A percentile compares a stretch with the other conserved stretches of the same genome.
Conservation (phyloP, 2,329 filamentous ascomycete genomes). For the Raffaelea albimanens region DNA sequence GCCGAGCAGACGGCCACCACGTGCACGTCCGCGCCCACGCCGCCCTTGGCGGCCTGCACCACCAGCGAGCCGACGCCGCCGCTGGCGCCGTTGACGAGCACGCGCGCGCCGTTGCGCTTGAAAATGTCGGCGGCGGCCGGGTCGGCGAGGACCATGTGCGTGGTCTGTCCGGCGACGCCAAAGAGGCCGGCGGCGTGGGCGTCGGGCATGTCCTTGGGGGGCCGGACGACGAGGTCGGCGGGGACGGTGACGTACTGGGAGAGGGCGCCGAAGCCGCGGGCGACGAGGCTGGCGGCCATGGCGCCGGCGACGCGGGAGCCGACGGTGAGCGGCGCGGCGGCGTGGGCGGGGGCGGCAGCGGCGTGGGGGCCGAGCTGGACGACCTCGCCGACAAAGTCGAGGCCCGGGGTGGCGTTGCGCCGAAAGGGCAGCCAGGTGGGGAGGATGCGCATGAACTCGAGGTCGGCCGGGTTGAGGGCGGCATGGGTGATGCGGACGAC, state of each 20-base stretch:
- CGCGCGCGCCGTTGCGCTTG: slow-evolving; percentile 22
- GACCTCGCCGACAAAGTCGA: slow-evolving; percentile 25
- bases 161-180: slow-evolving; percentile 25
- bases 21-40: slow-evolving; percentile 23
- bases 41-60: slow-evolving; percentile 34
- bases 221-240: slow-evolving; percentile 17
- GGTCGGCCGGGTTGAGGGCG: slow-evolving; percentile 27
- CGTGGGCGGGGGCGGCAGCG: not conserved
- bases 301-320: slow-evolving; percentile 22
- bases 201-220: slow-evolving; percentile 12
- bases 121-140: slow-evolving; percentile 10
- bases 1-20: slow-evolving; percentile 39
- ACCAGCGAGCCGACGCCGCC: slow-evolving; percentile 38
- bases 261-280: slow-evolving; percentile 22
- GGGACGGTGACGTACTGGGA: slow-evolving; percentile 25
- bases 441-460: slow-evolving; percentile 21
- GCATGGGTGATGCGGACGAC: slow-evolving; percentile 23
- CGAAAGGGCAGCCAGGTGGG: slow-evolving; percentile 22
- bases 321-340: slow-evolving; percentile 9
- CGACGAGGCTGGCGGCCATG: slow-evolving; percentile 17
- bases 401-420: slow-evolving; percentile 18
- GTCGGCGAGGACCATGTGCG: slow-evolving; percentile 17
- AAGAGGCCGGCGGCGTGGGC: slow-evolving; percentile 19
- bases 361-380: slow-evolving; percentile 17
- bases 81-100: slow-evolving; percentile 41